phyloP scores from a whole-genome alignment of 192 early-diverging fungal species.

The Geosiphon pyriformis region DNA sequence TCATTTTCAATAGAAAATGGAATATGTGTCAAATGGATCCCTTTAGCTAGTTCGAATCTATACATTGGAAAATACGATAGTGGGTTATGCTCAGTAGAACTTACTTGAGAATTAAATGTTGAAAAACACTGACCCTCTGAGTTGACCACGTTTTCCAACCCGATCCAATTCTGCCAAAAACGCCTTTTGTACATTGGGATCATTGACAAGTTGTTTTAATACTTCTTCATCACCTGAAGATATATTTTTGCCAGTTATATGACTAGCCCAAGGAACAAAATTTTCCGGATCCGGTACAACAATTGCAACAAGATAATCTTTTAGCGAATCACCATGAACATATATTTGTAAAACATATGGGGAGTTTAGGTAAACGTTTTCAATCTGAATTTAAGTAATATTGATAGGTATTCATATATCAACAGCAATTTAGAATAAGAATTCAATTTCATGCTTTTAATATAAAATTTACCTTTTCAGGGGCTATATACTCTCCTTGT shows the following conservation, averaged over 20 bases:
- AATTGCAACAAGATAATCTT: constrained; percentile 44
- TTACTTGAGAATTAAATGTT: background rate
- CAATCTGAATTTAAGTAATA: constrained; percentile 41
- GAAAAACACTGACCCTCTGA: constrained; percentile 30
- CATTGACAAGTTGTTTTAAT: constrained; percentile 44
- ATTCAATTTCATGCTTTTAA: background rate
- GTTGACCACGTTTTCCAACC: constrained; percentile 42
- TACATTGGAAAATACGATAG: constrained; percentile 37
- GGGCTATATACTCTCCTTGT: constrained; percentile 88
- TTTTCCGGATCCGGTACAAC: constrained; percentile 50
- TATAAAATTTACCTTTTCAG: constrained; percentile 62
- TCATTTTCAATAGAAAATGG: constrained; percentile 75
- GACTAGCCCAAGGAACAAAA: constrained; percentile 42
- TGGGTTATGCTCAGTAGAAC: background rate
- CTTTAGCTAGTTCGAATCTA: constrained; percentile 79
- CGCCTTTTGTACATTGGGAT: constrained; percentile 43
- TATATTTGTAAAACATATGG: constrained; percentile 45
- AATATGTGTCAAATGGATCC: constrained; percentile 63
- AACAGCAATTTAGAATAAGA: background rate
- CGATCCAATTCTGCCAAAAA: constrained; percentile 50
- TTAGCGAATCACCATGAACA: constrained; percentile 49
- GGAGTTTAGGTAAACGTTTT: constrained; percentile 52
- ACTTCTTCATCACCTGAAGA: constrained; percentile 31
- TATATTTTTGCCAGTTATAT: constrained; percentile 27
- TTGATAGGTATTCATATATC: background rate